Evolutionary conservation across 1,284 basidiomycete species (phyloP), one percentile per base, ranked within the genome.

Genomic region (Pseudozyma thailandica): DNA sequence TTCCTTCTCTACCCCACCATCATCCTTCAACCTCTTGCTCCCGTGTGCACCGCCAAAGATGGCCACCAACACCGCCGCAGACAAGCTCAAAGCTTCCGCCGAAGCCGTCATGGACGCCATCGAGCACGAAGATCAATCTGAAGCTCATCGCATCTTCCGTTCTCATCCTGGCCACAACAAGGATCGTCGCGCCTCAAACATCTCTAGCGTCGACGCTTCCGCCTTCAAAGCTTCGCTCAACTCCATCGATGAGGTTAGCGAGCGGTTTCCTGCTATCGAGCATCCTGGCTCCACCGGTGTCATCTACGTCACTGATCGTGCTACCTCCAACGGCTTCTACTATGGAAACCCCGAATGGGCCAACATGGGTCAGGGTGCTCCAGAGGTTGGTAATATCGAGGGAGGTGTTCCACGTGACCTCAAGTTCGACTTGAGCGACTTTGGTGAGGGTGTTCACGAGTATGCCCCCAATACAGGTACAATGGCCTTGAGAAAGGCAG

Each of bases 391-490:
- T 0, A 88, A 88, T 10, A 89, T 97, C 60, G 91, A 91, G 2
- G 88, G 89, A 47, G 91, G 90, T 2, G 87, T 88, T 0, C 83
- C 87, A 21, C 89, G 92, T 35, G 90, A 90, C 1, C 86, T 86
- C 4, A 85, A 85, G 6, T 84, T 86, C 52, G 83, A 85, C 46
- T 87, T 95, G 56, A 84, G 86, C 28, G 79, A 90, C 47, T 88
- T 79, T 35, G 84, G 84, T 3, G 71, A 89, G 25, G 83, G 82
- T 21, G 79, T 88, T 21, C 86, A 94, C 77, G 92, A 95, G 84
- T 96, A 96, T 78, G 94, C 92, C 1, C 93, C 94, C 0, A 95
- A 93, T 2, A 92, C 92, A 1, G 94, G 94, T 50, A 90, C 94
- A 44, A 93, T 91, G 86, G 90, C 74, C 63, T 75, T 85, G 13